Base-by-base conservation (phyloP, 1,139 yeast genomes). In the Geotrichum bryndzae region DNA sequence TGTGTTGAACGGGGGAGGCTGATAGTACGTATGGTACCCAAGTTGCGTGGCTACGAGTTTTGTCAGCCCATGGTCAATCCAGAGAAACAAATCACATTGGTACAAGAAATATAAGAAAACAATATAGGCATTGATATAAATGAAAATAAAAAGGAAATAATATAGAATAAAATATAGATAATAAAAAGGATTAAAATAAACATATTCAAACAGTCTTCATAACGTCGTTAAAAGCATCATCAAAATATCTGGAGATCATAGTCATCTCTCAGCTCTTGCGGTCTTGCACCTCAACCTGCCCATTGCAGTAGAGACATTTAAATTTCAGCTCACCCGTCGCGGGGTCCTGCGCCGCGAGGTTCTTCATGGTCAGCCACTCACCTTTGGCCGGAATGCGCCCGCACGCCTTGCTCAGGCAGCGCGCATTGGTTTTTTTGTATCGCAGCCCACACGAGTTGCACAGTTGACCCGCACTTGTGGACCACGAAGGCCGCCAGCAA, bases 401-500 rank as follows among this genome's bases (percentile, higher is more conserved):
- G 76, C 99, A 94, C 27, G 77, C 73, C 6, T 80, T 75, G 69
- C 89, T 88, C 59, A 88, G 79, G 75, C 99, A 94, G 70, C 97
- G 81, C 2, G 96, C 96, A 50, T 90, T 88, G 0, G 98, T 92
- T 77, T 94, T 94, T 75, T 94, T 91, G 77, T 90, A 94, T 67
- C 99, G 81, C 69, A 94, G 80, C 1, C 99, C 99, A 77, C 99
- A 94, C 1, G 97, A 90, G 73, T 94, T 94, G 78, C 99, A 94
- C 69, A 94, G 81, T 76, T 92, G 98, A 18, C 97, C 98, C 64
- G 88, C 90, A 69, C 85, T 82, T 25, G 80, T 75, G 2, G 95
- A 86, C 99, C 99, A 94, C 7, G 96, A 87, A 1, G 99, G 99
- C 72, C 99, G 84, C 99, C 99, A 94, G 75, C 99, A 94, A 11